These are phyloP conservation scores for Spongiforma sp. DNA, from an alignment of 1,284 basidiomycete species.

Conservation along the genomic window DNA sequence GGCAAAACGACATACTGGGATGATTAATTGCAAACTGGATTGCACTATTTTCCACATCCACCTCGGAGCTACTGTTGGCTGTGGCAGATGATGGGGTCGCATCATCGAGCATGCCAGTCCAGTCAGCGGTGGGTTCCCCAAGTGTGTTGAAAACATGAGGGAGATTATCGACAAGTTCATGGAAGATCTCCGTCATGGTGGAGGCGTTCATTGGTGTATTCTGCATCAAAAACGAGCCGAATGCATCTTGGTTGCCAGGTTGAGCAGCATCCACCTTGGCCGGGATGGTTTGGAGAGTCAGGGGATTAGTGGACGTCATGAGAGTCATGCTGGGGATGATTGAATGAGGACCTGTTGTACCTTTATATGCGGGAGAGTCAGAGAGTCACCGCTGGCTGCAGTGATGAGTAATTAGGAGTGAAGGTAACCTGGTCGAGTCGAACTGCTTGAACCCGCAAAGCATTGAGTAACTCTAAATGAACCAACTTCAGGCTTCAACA, in stretches of 20 bases:
- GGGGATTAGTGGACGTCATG: neutral
- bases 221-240: neutral
- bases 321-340: neutral
- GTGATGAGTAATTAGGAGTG: too few relatives aligned
- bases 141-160: neutral
- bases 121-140: neutral
- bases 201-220: neutral
- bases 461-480: too few relatives aligned
- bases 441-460: too few relatives aligned
- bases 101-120: neutral
- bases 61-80: neutral
- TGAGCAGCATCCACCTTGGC: neutral
- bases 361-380: too few relatives aligned
- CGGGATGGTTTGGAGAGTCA: neutral
- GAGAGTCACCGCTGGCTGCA: too few relatives aligned
- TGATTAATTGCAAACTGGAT: neutral
- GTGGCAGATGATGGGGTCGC: too few relatives aligned
- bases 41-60: neutral
- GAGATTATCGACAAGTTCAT: neutral
- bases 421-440: too few relatives aligned
- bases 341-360: neutral
- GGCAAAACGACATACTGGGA: neutral
- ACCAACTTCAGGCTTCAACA: too few relatives aligned
- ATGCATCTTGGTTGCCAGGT: neutral
- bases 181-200: neutral